phyloP scores from a whole-genome alignment of 2,329 filamentous ascomycete genomes.

The Alternaria sp. region DNA sequence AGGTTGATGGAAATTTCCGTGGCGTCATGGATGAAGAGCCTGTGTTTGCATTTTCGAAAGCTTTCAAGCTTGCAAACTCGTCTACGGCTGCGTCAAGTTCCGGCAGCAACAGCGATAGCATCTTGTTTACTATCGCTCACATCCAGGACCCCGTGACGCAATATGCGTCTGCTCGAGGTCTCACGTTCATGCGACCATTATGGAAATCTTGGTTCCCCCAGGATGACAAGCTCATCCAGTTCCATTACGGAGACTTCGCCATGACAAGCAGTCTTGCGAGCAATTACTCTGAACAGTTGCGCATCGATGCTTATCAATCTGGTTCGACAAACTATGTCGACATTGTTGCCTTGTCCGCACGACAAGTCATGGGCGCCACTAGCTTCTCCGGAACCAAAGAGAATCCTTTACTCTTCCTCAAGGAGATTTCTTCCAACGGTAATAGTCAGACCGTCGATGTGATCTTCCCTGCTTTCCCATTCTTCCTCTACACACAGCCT shows the following conservation, averaged over 20 bases:
- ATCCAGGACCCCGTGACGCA: constrained; percentile 82
- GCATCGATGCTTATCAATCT: constrained; percentile 74
- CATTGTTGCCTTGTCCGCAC: constrained; percentile 78
- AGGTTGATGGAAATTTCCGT: constrained; percentile 72
- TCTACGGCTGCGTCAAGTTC: constrained; percentile 10
- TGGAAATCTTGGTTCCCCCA: constrained; percentile 79
- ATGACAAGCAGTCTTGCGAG: constrained; percentile 70
- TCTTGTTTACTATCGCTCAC: constrained; percentile 79
- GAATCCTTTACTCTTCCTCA: constrained; percentile 78
- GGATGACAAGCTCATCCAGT: constrained; percentile 71
- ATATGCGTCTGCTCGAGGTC: constrained; percentile 77
- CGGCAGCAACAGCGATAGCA: constrained; percentile 58
- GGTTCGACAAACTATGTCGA: constrained; percentile 79
- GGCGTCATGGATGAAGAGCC: constrained; percentile 80
- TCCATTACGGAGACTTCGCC: constrained; percentile 79
- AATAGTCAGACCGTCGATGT: constrained; percentile 89
- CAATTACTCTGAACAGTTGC: constrained; percentile 78
- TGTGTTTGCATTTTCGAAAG: constrained; percentile 75
- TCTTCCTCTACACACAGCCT: constrained; percentile 87
- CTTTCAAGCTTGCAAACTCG: constrained; percentile 43
- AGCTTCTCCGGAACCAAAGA: constrained; percentile 77
- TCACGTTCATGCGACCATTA: constrained; percentile 80
- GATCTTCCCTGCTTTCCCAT: constrained; percentile 86
- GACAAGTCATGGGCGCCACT: constrained; percentile 82
- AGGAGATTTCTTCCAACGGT: constrained; percentile 86